These are phyloP conservation scores for Allium sativum DNA, from an alignment of 106 monocot genomes.

Conservation along the genomic window DNA sequence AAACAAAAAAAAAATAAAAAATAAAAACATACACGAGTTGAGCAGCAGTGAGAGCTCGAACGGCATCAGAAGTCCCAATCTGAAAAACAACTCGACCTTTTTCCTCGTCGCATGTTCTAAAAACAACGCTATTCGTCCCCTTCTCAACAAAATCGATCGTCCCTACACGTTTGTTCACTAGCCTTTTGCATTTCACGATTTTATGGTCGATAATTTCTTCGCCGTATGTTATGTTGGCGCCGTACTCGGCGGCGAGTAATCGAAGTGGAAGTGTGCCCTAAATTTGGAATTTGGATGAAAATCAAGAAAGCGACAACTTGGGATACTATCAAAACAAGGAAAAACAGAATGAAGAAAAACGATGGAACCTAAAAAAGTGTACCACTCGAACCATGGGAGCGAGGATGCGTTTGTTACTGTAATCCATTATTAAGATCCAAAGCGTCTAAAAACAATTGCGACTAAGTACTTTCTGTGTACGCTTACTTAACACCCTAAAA, in stretches of 20 bases:
- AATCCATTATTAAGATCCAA: constrained; percentile 39
- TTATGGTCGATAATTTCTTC: constrained; percentile 98
- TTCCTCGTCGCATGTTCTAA: constrained; percentile 85
- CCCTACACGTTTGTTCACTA: constrained; percentile 50
- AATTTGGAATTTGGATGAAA: background rate
- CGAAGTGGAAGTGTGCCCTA: constrained; percentile 85
- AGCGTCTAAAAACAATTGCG: too few species aligned
- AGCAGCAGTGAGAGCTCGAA: constrained; percentile 83
- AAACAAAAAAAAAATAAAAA: background rate
- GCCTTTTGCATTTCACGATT: constrained; percentile 78
- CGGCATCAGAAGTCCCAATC: constrained; percentile 89
- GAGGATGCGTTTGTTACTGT: constrained; percentile 79
- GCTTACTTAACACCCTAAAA: too few species aligned
- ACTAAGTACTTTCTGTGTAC: too few species aligned
- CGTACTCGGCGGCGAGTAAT: constrained; percentile 68
- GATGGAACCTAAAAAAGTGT: background rate
- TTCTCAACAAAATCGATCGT: constrained; percentile 90
- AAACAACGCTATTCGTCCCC: constrained; percentile 67
- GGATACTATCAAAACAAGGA: background rate
- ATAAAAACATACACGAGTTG: constrained; percentile 62
- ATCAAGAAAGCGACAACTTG: background rate
- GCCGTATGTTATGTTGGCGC: constrained; percentile 94
- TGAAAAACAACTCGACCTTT: constrained; percentile 82
- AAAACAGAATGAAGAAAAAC: background rate
- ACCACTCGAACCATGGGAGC: constrained; percentile 99